Evolutionary conservation across 768 basidiomycete genomes (phyloP).

Genomic region (Calocera viscosa): DNA sequence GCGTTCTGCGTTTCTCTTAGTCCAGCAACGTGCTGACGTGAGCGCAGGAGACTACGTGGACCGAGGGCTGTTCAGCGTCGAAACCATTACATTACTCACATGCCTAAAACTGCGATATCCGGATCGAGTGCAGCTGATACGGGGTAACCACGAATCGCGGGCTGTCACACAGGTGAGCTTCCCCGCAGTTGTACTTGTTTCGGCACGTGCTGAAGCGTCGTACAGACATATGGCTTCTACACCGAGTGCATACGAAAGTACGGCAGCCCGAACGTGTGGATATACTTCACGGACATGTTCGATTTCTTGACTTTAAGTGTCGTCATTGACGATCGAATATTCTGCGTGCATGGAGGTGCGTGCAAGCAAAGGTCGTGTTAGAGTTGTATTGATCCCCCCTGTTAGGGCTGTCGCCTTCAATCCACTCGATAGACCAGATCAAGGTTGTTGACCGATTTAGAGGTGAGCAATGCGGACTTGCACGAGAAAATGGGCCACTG

Average conservation of each 20-base stretch:
- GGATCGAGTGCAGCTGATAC: constrained; percentile 87
- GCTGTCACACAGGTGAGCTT: constrained; percentile 88
- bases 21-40: not conserved
- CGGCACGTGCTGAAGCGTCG: constrained; percentile 14
- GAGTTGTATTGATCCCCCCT: constrained; percentile 12
- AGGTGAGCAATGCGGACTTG: constrained; percentile 39
- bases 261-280: constrained; percentile 91
- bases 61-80: constrained; percentile 92
- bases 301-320: constrained; percentile 95
- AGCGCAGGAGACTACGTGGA: constrained; percentile 90
- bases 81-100: constrained; percentile 93
- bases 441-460: constrained; percentile 98
- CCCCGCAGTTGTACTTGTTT: constrained; percentile 17
- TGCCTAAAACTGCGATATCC: constrained; percentile 96
- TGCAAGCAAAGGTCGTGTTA: not conserved
- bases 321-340: constrained; percentile 97
- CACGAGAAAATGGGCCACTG: constrained; percentile 11
- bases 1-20: constrained; percentile 24
- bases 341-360: constrained; percentile 95
- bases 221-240: constrained; percentile 95
- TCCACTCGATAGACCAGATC: constrained; percentile 98
- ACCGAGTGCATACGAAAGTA: constrained; percentile 97
- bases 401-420: constrained; percentile 86
- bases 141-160: constrained; percentile 95
- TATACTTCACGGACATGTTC: constrained; percentile 99